Conservation (phyloP, 345 rosid genomes). For the Hypericum perforatum region DNA sequence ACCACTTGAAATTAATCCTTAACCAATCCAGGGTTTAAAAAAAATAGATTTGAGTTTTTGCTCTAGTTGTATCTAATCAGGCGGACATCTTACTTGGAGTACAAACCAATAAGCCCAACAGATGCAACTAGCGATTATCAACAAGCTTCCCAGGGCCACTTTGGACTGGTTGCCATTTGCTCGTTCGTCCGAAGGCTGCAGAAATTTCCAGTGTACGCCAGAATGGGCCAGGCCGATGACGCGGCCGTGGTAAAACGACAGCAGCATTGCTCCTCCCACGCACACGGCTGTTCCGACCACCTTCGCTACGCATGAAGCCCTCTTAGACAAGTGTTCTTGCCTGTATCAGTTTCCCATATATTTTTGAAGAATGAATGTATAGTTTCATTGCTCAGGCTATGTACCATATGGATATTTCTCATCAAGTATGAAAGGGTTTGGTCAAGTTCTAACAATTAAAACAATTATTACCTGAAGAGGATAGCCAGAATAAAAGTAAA, state of each 20-base stretch:
- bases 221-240: slow-evolving; percentile 46
- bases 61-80: too few species aligned
- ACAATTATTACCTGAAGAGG: slow-evolving; percentile 42
- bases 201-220: slow-evolving; percentile 59
- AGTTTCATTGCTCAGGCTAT: too few species aligned
- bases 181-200: slow-evolving; percentile 29
- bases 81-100: slow-evolving; percentile 45
- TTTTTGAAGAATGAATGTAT: too few species aligned
- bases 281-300: slow-evolving; percentile 62
- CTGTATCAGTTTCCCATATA: too few species aligned
- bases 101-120: slow-evolving; percentile 77
- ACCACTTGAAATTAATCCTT: too few species aligned
- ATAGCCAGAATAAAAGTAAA: slow-evolving; percentile 70
- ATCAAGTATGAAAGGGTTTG: too few species aligned
- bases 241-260: slow-evolving; percentile 79
- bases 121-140: slow-evolving; percentile 44
- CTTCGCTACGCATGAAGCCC: slow-evolving; percentile 38
- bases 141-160: slow-evolving; percentile 51
- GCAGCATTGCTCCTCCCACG: slow-evolving; percentile 86
- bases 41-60: background rate
- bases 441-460: background rate
- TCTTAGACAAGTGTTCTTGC: too few species aligned
- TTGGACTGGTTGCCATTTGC: slow-evolving; percentile 21
- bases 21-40: background rate
- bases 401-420: too few species aligned